Conservation (phyloP, 2,329 filamentous ascomycete species). For the Sordariomycetes sp. region DNA sequence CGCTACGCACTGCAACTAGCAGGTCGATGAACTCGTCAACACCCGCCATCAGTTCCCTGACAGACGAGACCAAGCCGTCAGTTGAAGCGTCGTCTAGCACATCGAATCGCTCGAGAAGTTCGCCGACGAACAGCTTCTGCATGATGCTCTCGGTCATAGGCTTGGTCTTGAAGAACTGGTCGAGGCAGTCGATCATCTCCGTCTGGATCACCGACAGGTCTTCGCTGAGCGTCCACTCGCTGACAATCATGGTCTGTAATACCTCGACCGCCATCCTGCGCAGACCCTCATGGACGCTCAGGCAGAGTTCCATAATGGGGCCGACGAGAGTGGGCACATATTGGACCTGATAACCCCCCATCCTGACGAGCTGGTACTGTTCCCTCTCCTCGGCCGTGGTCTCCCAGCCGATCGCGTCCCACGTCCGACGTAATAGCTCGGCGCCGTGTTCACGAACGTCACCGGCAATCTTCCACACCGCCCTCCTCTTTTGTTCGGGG, state of each 20-base stretch:
- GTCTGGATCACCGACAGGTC: conserved; percentile 86
- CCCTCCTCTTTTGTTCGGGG: conserved; percentile 87
- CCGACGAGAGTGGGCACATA: conserved; percentile 88
- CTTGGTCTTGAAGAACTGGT: conserved; percentile 80
- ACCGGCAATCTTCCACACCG: conserved; percentile 97
- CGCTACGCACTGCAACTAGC: conserved; percentile 76
- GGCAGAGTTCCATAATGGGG: conserved; percentile 83
- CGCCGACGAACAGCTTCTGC: conserved; percentile 83
- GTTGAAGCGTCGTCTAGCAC: conserved; percentile 51
- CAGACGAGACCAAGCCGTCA: conserved; percentile 48
- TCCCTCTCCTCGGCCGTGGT: conserved; percentile 65
- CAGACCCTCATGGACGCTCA: conserved; percentile 88
- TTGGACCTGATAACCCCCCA: conserved; percentile 96
- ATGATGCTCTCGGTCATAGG: conserved; percentile 76
- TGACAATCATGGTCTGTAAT: conserved; percentile 94
- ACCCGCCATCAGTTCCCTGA: conserved; percentile 69
- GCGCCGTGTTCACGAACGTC: conserved; percentile 90
- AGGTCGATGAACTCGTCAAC: conserved; percentile 87
- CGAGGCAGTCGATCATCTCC: conserved; percentile 90
- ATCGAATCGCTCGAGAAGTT: conserved; percentile 71
- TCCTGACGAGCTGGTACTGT: conserved; percentile 65
- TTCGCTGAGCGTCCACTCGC: conserved; percentile 92
- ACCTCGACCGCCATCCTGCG: conserved; percentile 85
- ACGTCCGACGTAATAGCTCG: conserved; percentile 69
- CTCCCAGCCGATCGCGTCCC: conserved; percentile 97